phyloP scores from a whole-genome alignment of 1,139 yeast species.

The Hyphopichia pseudoburtonii region DNA sequence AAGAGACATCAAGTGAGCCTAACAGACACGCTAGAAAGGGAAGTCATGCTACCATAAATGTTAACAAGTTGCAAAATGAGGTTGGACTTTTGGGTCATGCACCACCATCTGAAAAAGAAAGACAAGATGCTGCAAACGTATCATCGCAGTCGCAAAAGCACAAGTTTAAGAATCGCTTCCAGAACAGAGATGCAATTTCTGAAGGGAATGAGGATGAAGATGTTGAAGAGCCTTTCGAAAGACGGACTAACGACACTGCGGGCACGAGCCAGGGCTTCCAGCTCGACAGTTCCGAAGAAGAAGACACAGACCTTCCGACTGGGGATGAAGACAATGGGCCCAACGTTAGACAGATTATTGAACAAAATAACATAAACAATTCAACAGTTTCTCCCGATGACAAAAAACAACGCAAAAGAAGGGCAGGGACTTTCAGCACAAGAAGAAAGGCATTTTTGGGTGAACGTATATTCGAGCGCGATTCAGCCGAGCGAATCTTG shows the following conservation, averaged over 20 bases:
- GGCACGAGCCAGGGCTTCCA: too few species aligned
- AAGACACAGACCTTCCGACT: conserved; percentile 8
- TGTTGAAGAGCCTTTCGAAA: too few species aligned
- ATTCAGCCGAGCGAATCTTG: conserved; percentile 73
- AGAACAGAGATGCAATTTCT: conserved; percentile 4
- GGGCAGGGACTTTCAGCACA: conserved; percentile 36
- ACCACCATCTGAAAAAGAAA: conserved; percentile 23
- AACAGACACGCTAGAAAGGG: conserved; percentile 14
- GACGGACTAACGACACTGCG: too few species aligned
- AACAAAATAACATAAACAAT: too few species aligned
- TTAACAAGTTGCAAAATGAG: conserved; percentile 24
- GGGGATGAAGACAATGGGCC: conserved; percentile 9
- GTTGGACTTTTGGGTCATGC: conserved; percentile 42
- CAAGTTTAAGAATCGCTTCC: conserved; percentile 7
- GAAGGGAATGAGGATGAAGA: conserved; percentile 7
- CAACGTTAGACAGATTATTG: too few species aligned
- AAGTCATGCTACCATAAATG: conserved; percentile 27
- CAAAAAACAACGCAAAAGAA: too few species aligned
- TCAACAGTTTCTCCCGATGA: too few species aligned
- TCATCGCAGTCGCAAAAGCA: conserved; percentile 4
- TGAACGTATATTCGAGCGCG: conserved; percentile 65
- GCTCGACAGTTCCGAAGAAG: too few species aligned
- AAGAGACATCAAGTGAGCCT: conserved; percentile 7
- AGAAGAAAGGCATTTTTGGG: conserved; percentile 46
- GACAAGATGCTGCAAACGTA: neutral